Percentiles rank a stretch among this genome's conserved stretches.
Evolutionary conservation across 805 yeast species (phyloP).

Genomic region (Cyberlindnera mrakii): DNA sequence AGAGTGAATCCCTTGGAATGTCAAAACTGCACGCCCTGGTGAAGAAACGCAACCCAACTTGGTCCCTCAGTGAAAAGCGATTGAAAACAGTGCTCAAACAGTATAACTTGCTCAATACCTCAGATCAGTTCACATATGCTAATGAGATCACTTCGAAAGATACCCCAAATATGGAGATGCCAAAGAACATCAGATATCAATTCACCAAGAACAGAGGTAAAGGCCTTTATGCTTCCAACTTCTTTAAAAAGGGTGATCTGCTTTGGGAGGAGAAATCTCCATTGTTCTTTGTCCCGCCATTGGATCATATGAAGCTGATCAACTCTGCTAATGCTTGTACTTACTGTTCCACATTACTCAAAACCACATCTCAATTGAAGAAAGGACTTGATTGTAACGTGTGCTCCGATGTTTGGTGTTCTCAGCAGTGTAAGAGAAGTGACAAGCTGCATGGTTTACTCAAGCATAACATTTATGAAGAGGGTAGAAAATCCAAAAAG

Average conservation of each 20-base stretch:
- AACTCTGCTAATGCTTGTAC: constrained; percentile 63
- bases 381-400: constrained; percentile 58
- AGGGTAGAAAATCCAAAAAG: constrained; percentile 28
- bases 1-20: constrained; percentile 51
- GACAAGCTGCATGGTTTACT: constrained; percentile 49
- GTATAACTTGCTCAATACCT: constrained; percentile 45
- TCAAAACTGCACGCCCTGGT: constrained; percentile 47
- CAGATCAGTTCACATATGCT: constrained; percentile 42
- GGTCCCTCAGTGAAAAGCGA: constrained; percentile 60
- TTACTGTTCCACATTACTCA: constrained; percentile 49
- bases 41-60: constrained; percentile 45
- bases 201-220: constrained; percentile 53
- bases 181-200: constrained; percentile 38
- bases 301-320: constrained; percentile 57
- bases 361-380: constrained; percentile 20
- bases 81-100: constrained; percentile 47
- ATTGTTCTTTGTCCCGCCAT: constrained; percentile 57
- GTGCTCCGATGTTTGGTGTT: constrained; percentile 70
- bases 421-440: constrained; percentile 47
- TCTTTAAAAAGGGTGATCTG: constrained; percentile 42
- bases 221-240: constrained; percentile 47
- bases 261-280: constrained; percentile 59
- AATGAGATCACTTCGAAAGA: constrained; percentile 45
- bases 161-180: constrained; percentile 39
- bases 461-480: constrained; percentile 46